phyloP scores from a whole-genome alignment of 129 eudicot species.

The carrot (Daucus carota) region DNA sequence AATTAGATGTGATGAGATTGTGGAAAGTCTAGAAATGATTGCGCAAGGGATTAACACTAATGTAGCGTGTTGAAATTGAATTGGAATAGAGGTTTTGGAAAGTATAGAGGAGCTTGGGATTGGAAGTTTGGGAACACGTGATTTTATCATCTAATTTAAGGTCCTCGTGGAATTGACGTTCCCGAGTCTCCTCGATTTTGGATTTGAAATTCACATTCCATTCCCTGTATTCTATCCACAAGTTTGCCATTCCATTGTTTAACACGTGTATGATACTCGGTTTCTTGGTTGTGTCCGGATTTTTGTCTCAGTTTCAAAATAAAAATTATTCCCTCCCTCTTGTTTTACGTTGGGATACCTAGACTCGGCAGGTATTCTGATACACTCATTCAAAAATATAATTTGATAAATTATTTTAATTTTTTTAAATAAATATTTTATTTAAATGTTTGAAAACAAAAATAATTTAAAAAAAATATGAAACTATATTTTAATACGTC shows the following conservation, averaged over 20 bases:
- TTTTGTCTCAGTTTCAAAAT: too few species aligned
- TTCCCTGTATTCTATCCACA: not conserved
- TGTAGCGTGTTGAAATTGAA: not conserved
- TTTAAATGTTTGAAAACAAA: too few species aligned
- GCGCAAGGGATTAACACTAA: not conserved
- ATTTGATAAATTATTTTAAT: too few species aligned
- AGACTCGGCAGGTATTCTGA: too few species aligned
- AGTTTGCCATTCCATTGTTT: not conserved
- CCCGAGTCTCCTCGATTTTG: not conserved
- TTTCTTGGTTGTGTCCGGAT: too few species aligned
- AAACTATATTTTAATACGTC: too few species aligned
- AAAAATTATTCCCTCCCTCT: too few species aligned
- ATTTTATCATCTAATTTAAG: not conserved
- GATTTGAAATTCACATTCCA: not conserved
- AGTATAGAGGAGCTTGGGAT: not conserved
- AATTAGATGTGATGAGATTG: too few species aligned
- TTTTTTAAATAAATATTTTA: too few species aligned
- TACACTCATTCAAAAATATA: too few species aligned
- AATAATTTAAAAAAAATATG: too few species aligned
- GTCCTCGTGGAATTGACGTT: not conserved
- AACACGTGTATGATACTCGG: not conserved
- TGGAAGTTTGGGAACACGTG: not conserved
- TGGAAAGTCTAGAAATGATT: not conserved
- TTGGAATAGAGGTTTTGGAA: not conserved
- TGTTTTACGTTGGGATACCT: too few species aligned